phyloP scores from a whole-genome alignment of 331 rosid species.

The Telfairia occidentalis region DNA sequence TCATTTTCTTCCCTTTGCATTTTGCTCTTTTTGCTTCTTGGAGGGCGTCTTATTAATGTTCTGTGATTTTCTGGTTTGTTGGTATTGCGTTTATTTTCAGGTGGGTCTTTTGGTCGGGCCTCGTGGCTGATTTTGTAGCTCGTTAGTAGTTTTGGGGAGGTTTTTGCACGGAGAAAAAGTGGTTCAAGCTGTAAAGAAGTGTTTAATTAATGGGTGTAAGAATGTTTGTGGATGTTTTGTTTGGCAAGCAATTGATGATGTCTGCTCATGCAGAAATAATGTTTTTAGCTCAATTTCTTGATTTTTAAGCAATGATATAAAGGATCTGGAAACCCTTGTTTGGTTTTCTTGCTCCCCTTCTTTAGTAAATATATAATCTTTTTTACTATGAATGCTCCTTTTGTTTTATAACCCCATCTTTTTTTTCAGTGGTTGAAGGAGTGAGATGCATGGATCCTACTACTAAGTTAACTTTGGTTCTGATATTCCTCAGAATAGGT shows the following conservation, averaged over 20 bases:
- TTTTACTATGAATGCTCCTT: background rate
- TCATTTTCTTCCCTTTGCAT: background rate
- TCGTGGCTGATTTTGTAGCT: background rate
- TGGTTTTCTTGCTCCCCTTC: background rate
- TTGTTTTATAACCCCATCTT: background rate
- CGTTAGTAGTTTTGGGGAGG: background rate
- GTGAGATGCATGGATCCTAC: constrained; percentile 53
- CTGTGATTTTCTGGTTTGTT: background rate
- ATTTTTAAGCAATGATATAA: background rate
- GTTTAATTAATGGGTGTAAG: background rate
- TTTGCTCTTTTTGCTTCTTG: too few relatives aligned
- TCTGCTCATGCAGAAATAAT: background rate
- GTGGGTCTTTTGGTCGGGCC: background rate
- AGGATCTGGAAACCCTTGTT: background rate
- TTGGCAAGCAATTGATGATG: background rate
- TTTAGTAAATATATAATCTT: background rate
- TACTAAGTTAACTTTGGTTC: constrained; percentile 35
- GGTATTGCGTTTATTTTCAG: background rate
- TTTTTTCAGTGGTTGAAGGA: constrained; percentile 26
- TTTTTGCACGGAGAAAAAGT: background rate
- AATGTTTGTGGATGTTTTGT: background rate
- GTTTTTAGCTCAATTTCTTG: background rate
- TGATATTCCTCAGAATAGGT: constrained; percentile 58
- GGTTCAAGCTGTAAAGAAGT: background rate
- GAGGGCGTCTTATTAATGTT: too few relatives aligned